Evolutionary conservation across 805 yeast species (phyloP), one percentile per base, ranked within the genome.

Genomic region (Lachancea kluyveri): DNA sequence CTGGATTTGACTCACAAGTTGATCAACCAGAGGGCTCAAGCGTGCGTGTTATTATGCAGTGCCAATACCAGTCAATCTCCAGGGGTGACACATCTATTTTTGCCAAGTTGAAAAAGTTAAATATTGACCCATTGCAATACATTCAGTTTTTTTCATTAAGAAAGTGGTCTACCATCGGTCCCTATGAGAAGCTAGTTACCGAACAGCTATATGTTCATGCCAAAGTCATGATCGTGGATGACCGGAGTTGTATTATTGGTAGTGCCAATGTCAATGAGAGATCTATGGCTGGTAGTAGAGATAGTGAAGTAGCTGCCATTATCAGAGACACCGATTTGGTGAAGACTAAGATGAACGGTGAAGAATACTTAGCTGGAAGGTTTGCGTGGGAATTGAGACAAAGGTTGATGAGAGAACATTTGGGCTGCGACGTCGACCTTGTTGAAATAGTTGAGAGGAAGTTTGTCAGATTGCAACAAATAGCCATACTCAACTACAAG

Each of bases 251-350:
- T 4, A 81, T 92, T 26, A 88, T 92, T 49, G 98, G 99, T 2
- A 85, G 96, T 50, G 99, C 99, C 0, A 92, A 92, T 50, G 85
- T 92, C 39, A 92, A 92, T 52, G 99, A 92, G 56, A 71, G 99
- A 48, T 90, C 97, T 0, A 88, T 88, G 86, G 68, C 92, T 46
- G 99, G 99, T 10, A 67, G 69, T 13, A 70, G 98, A 54, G 99
- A 92, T 53, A 87, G 96, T 4, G 99, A 92, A 50, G 80, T 92
- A 24, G 95, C 96, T 3, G 85, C 88, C 1, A 61, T 90, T 33
- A 76, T 92, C 4, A 72, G 96, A 42, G 99, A 92, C 50, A 75
- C 80, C 7, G 84, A 79, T 40, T 70, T 78, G 41, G 64, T 87
- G 5, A 58, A 62, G 28, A 70, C 78, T 3, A 59, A 57, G 8